Conservation (phyloP, 768 basidiomycete species). For the Scleroderma citrinum region DNA sequence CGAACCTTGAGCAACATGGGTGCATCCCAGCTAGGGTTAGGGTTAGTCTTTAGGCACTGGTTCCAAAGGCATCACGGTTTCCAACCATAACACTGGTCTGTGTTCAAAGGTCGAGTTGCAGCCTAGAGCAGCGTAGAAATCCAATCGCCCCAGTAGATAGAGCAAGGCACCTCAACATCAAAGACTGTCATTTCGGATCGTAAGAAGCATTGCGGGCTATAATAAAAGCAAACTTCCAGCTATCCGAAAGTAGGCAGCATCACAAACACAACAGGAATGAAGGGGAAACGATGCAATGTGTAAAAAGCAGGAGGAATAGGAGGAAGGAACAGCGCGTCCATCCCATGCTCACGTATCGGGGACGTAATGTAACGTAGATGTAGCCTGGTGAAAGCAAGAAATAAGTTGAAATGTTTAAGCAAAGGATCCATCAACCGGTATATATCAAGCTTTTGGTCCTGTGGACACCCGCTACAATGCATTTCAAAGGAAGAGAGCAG, state of each 20-base stretch:
- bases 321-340: slow-evolving; percentile 1
- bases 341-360: neutral
- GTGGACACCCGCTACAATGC: neutral
- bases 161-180: neutral
- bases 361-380: slow-evolving; percentile 11
- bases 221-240: slow-evolving; percentile 10
- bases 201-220: slow-evolving; percentile 12
- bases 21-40: too few relatives aligned
- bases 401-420: slow-evolving; percentile 9
- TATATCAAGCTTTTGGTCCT: slow-evolving; percentile 13
- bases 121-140: too few relatives aligned
- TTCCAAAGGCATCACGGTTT: too few relatives aligned
- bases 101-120: too few relatives aligned
- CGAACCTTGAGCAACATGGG: too few relatives aligned
- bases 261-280: neutral
- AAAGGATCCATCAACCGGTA: slow-evolving; percentile 15
- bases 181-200: slow-evolving; percentile 10
- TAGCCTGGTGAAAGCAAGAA: slow-evolving; percentile 5
- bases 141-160: too few relatives aligned
- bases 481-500: slow-evolving; percentile 34
- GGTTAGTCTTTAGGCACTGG: too few relatives aligned
- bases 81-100: too few relatives aligned
- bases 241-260: slow-evolving; percentile 12
- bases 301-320: neutral
- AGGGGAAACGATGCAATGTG: slow-evolving; percentile 1